phyloP scores from a whole-genome alignment of 176 grass and related monocot genomes.

The Aegilops tauschii region DNA sequence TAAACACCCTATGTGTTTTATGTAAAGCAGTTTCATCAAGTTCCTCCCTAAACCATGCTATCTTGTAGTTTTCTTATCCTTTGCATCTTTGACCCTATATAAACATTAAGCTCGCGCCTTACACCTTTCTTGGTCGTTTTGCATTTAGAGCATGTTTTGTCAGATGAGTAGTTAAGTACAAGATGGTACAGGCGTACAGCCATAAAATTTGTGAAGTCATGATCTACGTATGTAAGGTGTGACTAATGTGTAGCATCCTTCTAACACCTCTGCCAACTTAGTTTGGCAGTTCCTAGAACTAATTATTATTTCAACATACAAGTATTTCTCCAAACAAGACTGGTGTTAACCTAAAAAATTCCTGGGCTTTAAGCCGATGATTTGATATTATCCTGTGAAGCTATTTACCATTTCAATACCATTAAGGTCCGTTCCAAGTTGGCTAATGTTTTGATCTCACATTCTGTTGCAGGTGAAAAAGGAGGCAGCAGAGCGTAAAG shows the following conservation, averaged over 20 bases:
- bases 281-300: not conserved
- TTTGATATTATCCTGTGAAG: not conserved
- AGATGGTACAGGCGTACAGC: not conserved
- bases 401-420: not conserved
- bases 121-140: not conserved
- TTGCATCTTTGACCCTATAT: not conserved
- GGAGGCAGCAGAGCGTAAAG: conserved; percentile 66
- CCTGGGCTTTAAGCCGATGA: not conserved
- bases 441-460: not conserved
- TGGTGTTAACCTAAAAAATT: not conserved
- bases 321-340: not conserved
- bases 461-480: conserved; percentile 67
- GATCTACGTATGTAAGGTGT: not conserved
- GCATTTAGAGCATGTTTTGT: not conserved
- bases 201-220: not conserved
- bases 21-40: not conserved
- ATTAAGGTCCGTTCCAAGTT: not conserved
- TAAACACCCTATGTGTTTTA: not conserved
- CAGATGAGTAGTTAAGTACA: not conserved
- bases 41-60: not conserved
- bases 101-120: not conserved
- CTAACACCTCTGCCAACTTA: not conserved
- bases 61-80: not conserved
- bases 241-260: not conserved
- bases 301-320: not conserved